A percentile compares a stretch with the other conserved stretches of the same genome.
Evolutionary conservation across 1,139 yeast species (phyloP).

Genomic region (Nadsonia starkeyi-henricii): DNA sequence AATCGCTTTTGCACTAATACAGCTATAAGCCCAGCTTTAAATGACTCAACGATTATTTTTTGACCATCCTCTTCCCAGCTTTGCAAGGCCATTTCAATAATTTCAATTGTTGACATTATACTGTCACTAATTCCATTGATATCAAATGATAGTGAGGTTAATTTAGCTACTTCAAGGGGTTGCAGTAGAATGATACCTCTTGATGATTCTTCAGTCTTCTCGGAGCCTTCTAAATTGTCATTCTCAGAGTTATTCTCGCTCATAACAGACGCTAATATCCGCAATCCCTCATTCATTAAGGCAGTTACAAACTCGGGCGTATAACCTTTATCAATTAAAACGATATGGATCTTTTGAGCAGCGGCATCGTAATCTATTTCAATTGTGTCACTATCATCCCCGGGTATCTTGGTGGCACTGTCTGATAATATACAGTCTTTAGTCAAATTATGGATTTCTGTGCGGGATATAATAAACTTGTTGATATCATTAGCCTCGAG

Average conservation of each 20-base stretch:
- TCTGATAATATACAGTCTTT: neutral
- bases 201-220: neutral
- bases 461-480: neutral
- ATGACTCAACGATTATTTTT: neutral
- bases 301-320: neutral
- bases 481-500: neutral
- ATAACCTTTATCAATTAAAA: neutral
- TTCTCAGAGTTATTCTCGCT: neutral
- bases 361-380: neutral
- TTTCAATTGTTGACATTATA: neutral
- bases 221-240: neutral
- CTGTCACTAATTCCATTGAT: neutral
- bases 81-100: neutral
- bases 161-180: neutral
- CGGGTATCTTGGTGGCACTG: too few relatives aligned
- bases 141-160: neutral
- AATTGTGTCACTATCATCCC: neutral
- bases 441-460: neutral
- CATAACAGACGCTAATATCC: neutral
- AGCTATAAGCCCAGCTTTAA: neutral
- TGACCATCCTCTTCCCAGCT: neutral
- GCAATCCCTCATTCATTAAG: neutral
- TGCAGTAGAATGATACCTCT: neutral
- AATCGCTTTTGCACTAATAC: neutral
- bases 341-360: neutral